Base-by-base conservation (phyloP, 345 rosid species). In the Excoecaria agallocha region DNA sequence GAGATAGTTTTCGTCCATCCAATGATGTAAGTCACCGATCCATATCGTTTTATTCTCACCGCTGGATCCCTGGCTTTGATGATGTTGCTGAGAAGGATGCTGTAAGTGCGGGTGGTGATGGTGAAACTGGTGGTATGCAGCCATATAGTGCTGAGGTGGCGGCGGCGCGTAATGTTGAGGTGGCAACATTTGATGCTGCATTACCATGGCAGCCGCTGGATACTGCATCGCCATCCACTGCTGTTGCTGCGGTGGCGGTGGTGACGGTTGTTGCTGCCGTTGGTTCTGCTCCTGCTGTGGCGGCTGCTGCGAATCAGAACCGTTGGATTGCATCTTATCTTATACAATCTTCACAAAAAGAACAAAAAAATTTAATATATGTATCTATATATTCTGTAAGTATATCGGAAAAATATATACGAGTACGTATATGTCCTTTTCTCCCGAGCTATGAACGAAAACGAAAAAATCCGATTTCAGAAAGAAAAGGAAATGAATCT, bases 1-100 rank as follows among this genome's bases (percentile, higher is more conserved):
- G 56, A 91, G 90, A 73, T 95, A 93, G 71, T 38, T 89, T 85
- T 95, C 99, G 56, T 95, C 98, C 99, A 95, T 93, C 99, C 99
- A 95, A 46, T 87, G 97, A 81, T 89, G 90, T 85, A 95, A 90
- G 85, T 95, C 99, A 35, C 99, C 99, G 71, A 93, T 87, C 99
- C 99, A 95, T 50, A 95, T 64, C 9, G 98, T 86, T 77, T 87
- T 90, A 75, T 93, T 93, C 66, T 93, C 97, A 37, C 86, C 81
- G 76, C 81, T 76, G 4, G 88, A 86, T 78, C 89, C 87, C n/a
- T 83, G 87, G 63, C 81, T 73, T 49, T 68, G 76, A 72, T 75
- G 85, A 54, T 81, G 85, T 46, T 74, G 85, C 70, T 75, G 85
- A 43, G 49, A 76, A 12, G 82, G 76, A 70, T 77, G 82, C n/a